Evolutionary conservation across 768 basidiomycete species (phyloP), one percentile per base, ranked within the genome.

Genomic region (Baorangia bicolor): DNA sequence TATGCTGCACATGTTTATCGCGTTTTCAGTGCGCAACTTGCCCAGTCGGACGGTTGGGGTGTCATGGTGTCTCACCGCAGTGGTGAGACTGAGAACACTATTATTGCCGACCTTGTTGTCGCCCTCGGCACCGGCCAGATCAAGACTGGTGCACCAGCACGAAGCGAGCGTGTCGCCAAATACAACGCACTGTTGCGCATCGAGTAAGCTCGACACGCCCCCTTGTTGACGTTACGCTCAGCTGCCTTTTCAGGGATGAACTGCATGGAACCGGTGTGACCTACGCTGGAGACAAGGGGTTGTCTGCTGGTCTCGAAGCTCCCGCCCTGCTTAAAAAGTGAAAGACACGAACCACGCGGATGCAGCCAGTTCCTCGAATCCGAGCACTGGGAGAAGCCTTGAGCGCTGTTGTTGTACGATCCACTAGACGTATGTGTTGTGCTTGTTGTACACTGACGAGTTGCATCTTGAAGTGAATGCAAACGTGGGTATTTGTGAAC

Each of bases 11-110:
- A 44, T 57, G 13, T 38, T 55, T 34, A 55, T 23, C 30, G 33
- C 39, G 30, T 52, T 49, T 57, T 31, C 59, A 96, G 93, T 71
- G 93, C 95, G 57, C 94, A 98, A 75, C 92, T 99, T 66, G 74
- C 95, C 46, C 94, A 97, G 74, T 92, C 92, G 37, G 92, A 93
- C 68, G 90, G 90, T 51, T 99, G 97, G 97, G 95, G 94, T 73
- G 92, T 98, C 77, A 99, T 99, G 97, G 88, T 96, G 74, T 98
- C 95, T 50, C 97, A 98, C 83, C 94, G 97, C 64, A 93, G 90
- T 63, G 96, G 96, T 69, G 96, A 98, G 83, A 98, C 96, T 34
- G 95, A 97, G 78, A 94, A 93, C 79, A 95, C 93, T 51, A 81
- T 94, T 75, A 98, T 98, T 67, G 93, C 95, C 59, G 94, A 98